A percentile compares a stretch with the other conserved stretches of the same genome.
Evolutionary conservation across 345 rosid species (phyloP).

Genomic region (Heritiera fomes): DNA sequence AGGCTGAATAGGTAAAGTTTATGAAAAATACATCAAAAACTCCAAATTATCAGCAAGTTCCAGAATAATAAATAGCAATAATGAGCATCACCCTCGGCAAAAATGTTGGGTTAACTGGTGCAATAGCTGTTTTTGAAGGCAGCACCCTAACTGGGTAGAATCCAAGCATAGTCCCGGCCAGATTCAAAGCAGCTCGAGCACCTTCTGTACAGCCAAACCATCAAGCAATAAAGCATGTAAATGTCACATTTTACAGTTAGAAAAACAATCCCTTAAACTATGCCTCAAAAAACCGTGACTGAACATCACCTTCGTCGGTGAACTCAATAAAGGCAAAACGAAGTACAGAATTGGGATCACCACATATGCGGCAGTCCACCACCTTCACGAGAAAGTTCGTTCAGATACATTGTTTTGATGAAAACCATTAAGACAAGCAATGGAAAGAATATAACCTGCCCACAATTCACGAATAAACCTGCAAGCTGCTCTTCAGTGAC

Average conservation of each 20-base stretch:
- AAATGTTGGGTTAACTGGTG: slow-evolving; percentile 93
- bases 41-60: neutral
- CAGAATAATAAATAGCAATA: neutral
- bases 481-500: slow-evolving; percentile 99
- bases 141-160: slow-evolving; percentile 86
- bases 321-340: slow-evolving; percentile 96
- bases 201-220: slow-evolving; percentile 55
- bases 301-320: slow-evolving; percentile 72
- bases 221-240: slow-evolving; percentile 16
- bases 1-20: neutral
- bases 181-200: slow-evolving; percentile 68
- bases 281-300: neutral
- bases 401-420: neutral
- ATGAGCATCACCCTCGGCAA: slow-evolving; percentile 73
- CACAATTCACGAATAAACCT: slow-evolving; percentile 72
- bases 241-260: neutral
- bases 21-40: slow-evolving; percentile 11
- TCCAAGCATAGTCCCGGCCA: slow-evolving; percentile 88
- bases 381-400: slow-evolving; percentile 48
- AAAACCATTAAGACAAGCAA: neutral
- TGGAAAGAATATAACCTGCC: slow-evolving; percentile 60
- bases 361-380: slow-evolving; percentile 94
- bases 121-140: slow-evolving; percentile 96
- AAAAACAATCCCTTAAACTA: neutral
- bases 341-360: slow-evolving; percentile 92